Conservation (phyloP, 768 basidiomycete species). For the Favolaschia claudopus region DNA sequence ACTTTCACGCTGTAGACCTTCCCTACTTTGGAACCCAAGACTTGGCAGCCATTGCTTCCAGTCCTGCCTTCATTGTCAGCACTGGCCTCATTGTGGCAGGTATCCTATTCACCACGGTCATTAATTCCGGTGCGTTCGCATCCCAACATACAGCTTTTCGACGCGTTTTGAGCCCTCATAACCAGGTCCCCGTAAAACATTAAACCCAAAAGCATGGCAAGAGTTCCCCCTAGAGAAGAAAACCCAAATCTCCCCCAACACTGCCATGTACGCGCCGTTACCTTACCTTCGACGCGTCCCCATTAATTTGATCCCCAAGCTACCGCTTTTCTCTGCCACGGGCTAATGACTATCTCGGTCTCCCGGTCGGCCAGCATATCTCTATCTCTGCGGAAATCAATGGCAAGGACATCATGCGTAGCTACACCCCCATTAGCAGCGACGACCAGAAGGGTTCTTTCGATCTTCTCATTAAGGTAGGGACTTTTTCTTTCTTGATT, state of each 20-base stretch:
- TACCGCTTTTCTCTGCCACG: conserved; percentile 91
- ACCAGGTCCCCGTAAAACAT: conserved; percentile 58
- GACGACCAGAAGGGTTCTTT: conserved; percentile 95
- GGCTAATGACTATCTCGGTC: conserved; percentile 80
- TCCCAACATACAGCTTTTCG: conserved; percentile 7
- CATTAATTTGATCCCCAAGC: conserved; percentile 47
- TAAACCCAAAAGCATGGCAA: conserved; percentile 81
- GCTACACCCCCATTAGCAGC: conserved; percentile 95
- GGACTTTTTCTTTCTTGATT: conserved; percentile 14
- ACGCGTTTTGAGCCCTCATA: conserved; percentile 22
- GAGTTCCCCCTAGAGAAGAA: conserved; percentile 85
- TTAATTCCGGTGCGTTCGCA: conserved; percentile 47
- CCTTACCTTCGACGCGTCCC: background rate
- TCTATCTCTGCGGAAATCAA: conserved; percentile 89
- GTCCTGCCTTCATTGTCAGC: conserved; percentile 61
- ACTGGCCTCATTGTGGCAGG: conserved; percentile 57
- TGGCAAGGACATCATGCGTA: conserved; percentile 89
- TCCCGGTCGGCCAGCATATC: conserved; percentile 97
- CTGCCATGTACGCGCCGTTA: conserved; percentile 79
- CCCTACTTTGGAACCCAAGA: conserved; percentile 46
- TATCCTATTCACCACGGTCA: conserved; percentile 62
- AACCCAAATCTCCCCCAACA: conserved; percentile 90
- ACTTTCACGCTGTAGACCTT: conserved; percentile 43
- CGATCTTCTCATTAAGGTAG: conserved; percentile 95
- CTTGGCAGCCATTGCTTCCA: conserved; percentile 44